phyloP scores from a whole-genome alignment of 2,329 filamentous ascomycete species.

The Alternaria incomplexa region DNA sequence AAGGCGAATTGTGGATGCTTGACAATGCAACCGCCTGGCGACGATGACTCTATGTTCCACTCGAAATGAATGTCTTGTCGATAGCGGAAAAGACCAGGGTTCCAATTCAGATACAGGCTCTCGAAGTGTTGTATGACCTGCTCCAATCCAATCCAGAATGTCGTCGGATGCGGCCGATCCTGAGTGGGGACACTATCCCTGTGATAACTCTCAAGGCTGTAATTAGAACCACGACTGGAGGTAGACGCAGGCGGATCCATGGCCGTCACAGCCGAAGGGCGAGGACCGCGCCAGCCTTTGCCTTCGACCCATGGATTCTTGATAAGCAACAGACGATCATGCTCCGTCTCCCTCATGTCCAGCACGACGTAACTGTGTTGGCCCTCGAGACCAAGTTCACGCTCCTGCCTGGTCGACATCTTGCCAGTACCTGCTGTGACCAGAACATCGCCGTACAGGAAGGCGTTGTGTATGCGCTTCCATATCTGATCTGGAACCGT shows the following conservation, averaged over 20 bases:
- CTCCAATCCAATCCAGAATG: slow-evolving; percentile 91
- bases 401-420: slow-evolving; percentile 77
- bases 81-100: slow-evolving; percentile 78
- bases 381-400: slow-evolving; percentile 79
- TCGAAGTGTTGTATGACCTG: slow-evolving; percentile 91
- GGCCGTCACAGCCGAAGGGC: slow-evolving; percentile 25
- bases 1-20: slow-evolving; percentile 68
- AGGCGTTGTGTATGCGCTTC: slow-evolving; percentile 76
- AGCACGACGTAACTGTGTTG: slow-evolving; percentile 95
- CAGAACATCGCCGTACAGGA: slow-evolving; percentile 79
- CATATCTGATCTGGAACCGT: slow-evolving; percentile 78
- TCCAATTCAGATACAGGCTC: slow-evolving; percentile 97
- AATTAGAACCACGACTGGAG: slow-evolving; percentile 18
- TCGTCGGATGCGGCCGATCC: slow-evolving; percentile 65
- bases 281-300: slow-evolving; percentile 69
- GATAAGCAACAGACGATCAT: slow-evolving; percentile 73
- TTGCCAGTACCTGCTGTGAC: slow-evolving; percentile 90
- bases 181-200: slow-evolving; percentile 36
- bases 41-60: slow-evolving; percentile 68
- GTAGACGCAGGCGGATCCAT: slow-evolving; percentile 26
- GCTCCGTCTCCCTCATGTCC: slow-evolving; percentile 71
- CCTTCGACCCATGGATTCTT: slow-evolving; percentile 97
- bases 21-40: slow-evolving; percentile 76
- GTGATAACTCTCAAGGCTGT: slow-evolving; percentile 28
- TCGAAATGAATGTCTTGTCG: slow-evolving; percentile 89